Conservation (phyloP, 345 rosid species). For the Cochlearia excelsa region DNA sequence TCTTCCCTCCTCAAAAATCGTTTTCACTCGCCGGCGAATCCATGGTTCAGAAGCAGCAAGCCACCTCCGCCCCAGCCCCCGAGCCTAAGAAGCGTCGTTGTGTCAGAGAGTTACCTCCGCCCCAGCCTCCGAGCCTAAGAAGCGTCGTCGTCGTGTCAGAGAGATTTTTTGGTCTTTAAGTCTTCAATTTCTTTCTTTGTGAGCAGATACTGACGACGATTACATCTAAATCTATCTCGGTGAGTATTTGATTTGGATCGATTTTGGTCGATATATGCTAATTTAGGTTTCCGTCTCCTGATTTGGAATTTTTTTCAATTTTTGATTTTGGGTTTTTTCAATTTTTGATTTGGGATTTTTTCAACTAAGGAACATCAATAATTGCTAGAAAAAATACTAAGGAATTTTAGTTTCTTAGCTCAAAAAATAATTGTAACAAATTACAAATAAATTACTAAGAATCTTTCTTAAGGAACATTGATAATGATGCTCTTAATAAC, state of each 20-base stretch:
- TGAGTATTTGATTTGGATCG: conserved; percentile 31
- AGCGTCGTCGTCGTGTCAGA: not conserved
- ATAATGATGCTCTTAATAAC: not conserved
- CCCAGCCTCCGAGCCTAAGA: not conserved
- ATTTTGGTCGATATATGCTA: conserved; percentile 1
- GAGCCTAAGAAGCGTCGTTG: conserved; percentile 87
- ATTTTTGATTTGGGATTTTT: too few species aligned
- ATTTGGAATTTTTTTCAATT: not conserved
- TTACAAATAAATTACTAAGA: too few species aligned
- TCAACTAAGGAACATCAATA: not conserved
- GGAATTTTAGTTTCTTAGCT: too few species aligned
- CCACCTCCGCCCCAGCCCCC: conserved; percentile 39
- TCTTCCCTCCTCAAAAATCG: conserved; percentile 55
- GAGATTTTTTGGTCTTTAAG: not conserved
- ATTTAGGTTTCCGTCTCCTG: conserved; percentile 21
- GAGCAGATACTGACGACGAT: conserved; percentile 68
- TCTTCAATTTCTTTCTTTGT: not conserved
- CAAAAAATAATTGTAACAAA: too few species aligned
- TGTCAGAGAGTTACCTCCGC: conserved; percentile 42
- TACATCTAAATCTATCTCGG: conserved; percentile 77
- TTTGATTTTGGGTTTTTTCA: too few species aligned
- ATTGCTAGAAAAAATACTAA: too few species aligned
- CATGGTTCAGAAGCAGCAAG: conserved; percentile 56
- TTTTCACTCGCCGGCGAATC: conserved; percentile 29
- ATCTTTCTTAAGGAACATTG: too few species aligned